Percentiles rank a stretch among this genome's conserved stretches.
These are phyloP conservation scores for Backusella australiensis DNA, from an alignment of 192 early-diverging fungal species.

Conservation along the genomic window DNA sequence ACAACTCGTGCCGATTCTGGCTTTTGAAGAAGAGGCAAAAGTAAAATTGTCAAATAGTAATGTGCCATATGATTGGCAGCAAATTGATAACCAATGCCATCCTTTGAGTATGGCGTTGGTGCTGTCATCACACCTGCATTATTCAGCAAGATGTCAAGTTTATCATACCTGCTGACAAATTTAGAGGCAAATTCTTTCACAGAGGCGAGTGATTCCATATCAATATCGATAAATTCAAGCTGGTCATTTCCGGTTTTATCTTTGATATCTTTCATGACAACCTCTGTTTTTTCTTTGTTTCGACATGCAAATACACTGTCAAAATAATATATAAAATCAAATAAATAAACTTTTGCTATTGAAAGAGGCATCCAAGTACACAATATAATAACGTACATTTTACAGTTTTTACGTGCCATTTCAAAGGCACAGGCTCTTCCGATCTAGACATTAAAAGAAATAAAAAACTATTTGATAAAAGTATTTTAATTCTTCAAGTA, in stretches of 20 bases:
- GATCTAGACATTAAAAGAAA: background rate
- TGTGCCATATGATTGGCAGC: conserved; percentile 53
- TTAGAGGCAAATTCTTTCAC: conserved; percentile 33
- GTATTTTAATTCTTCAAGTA: too few relatives aligned
- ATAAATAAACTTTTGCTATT: background rate
- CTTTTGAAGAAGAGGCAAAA: conserved; percentile 24
- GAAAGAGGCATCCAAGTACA: background rate
- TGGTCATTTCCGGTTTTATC: conserved; percentile 6
- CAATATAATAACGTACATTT: conserved; percentile 1
- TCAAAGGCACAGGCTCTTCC: conserved; percentile 18
- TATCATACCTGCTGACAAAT: conserved; percentile 30
- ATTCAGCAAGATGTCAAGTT: conserved; percentile 53
- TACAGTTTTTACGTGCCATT: conserved; percentile 24
- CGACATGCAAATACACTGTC: conserved; percentile 11
- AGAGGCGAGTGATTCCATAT: conserved; percentile 32
- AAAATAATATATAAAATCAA: too few relatives aligned
- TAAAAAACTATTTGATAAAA: too few relatives aligned
- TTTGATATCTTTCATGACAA: conserved; percentile 20
- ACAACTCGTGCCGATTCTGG: conserved; percentile 21
- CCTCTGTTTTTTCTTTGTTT: conserved; percentile 8
- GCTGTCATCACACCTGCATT: conserved; percentile 57
- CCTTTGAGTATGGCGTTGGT: background rate
- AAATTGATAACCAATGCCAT: conserved; percentile 53
- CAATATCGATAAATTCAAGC: conserved; percentile 22
- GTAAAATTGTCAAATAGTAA: conserved; percentile 22